Conservation (phyloP, 1,284 basidiomycete genomes). For the Apiotrichum veenhuisii region DNA sequence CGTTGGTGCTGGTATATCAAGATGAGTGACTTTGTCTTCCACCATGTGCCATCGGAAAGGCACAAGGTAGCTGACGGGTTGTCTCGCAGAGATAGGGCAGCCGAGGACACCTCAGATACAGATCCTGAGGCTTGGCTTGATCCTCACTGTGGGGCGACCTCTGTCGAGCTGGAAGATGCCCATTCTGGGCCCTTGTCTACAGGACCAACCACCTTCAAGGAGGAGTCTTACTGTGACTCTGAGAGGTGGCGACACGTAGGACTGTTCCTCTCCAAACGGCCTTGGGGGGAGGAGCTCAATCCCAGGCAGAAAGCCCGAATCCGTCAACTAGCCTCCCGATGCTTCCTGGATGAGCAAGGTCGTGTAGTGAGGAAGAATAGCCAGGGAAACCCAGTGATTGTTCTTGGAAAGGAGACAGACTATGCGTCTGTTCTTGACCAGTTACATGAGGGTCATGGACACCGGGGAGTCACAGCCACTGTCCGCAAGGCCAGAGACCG, state of each 20-base stretch:
- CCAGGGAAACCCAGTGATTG: neutral
- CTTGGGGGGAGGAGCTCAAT: too few relatives aligned
- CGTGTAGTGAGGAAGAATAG: neutral
- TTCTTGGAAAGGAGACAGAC: neutral
- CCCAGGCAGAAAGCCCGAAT: too few relatives aligned
- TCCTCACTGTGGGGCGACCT: neutral
- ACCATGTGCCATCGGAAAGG: constrained; percentile 1
- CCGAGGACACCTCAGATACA: neutral
- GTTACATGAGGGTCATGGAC: neutral
- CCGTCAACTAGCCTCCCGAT: too few relatives aligned
- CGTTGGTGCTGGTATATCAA: constrained; percentile 15
- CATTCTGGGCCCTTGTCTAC: too few relatives aligned
- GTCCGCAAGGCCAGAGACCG: neutral
- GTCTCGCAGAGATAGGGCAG: neutral
- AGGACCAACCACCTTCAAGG: neutral
- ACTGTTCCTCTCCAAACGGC: too few relatives aligned
- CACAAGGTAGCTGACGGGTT: constrained; percentile 4
- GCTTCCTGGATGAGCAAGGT: too few relatives aligned
- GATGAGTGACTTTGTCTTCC: constrained; percentile 6
- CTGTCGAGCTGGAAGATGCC: too few relatives aligned
- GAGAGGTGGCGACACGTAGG: neutral
- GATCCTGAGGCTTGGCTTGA: constrained; percentile 9
- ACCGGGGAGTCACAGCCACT: neutral
- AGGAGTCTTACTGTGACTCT: neutral
- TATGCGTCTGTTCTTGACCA: neutral